Evolutionary conservation across 176 grass and related monocot species (phyloP), one percentile per base, ranked within the genome.

Genomic region (Canna indica): DNA sequence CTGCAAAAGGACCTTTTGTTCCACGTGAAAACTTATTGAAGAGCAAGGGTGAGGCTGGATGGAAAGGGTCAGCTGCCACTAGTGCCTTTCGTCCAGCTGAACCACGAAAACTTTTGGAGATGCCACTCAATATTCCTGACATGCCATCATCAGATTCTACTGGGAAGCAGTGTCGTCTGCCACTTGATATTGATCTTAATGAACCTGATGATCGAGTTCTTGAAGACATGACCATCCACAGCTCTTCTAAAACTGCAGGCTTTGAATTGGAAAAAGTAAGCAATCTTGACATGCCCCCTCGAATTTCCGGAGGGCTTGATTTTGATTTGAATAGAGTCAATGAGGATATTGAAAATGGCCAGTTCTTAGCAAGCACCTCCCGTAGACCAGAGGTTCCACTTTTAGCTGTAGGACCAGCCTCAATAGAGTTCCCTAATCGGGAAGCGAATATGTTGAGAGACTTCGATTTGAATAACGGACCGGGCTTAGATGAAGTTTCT

Each of bases 41-140:
- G 79, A 81, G 54, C 56, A 86, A 84, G 64, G 71, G 77, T 32
- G 90, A 95, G 73, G 76, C 73, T 36, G 86, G 90, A 24, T 90
- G 90, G 90, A 90, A 89, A 81, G 90, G 90, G 24, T 95, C 90
- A 9, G 90, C 86, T 59, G 83, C 90, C 38, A 95, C 90, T 34
- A 95, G 90, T 59, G 90, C 90, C 77, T 95, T 95, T 81, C 90
- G 90, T 27, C 90, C 84, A 59, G 90, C 90, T 11, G 90, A 95
- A 77, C 90, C 90, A 0, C 80, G 90, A 28, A 95, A 86, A 70
- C 60, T 33, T 78, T 38, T 82, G 35, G 86, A 90, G 70, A 70
- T 78, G 58, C 64, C 79, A 31, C 17, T 80, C 33, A 68, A 59
- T 13, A 45, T 69, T 77, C 63, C 62, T 75, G 81, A 67, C 29